Evolutionary conservation across 768 basidiomycete genomes (phyloP), one percentile per base, ranked within the genome.

Genomic region (Kwoniella heveanensis): DNA sequence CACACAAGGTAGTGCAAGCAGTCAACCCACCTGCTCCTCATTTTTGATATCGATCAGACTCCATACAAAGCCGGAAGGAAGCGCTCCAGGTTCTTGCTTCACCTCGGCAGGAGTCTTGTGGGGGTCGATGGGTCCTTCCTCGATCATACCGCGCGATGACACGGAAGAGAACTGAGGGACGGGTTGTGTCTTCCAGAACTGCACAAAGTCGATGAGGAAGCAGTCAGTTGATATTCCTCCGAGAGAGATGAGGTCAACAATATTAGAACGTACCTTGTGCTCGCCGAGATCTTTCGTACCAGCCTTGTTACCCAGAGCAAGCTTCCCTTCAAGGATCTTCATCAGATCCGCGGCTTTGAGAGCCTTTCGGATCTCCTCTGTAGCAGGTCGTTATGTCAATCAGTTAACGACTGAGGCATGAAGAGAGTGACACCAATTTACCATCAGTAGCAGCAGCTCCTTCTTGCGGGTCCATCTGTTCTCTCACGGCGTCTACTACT

Each of bases 141-240:
- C 69, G 10, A 65, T 62, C 56, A 88, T 85, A 87, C 25, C 86
- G 19, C 65, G 19, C 26, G 63, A 54, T n/a, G 54, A 9, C 21
- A 6, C 49, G 10, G 65, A 59, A 22, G 67, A 60, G 19, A 66
- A 57, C 37, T 54, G 91, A n/a, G 92, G 90, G 7, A 99, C 96
- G 2, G 96, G 96, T 79, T 99, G 96, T 6, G 95, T 98, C 32
- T 83, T 86, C 96, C 96, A 98, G 81, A 99, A 99, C 93, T 81
- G 39, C 4, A 19, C 39, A 44, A 44, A 9, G 17, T 10, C 4
- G 39, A 3, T 44, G 60, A 0, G 8, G 37, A 5, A 24, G 36
- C 30, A 25, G 17, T 68, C 52, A 68, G 62, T 36, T 55, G 17
- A 19, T 32, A 25, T 19, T 50, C 54, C 15, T 4, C 46, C 27